phyloP scores from a whole-genome alignment of 1,284 basidiomycete species.

The Trichosporon asahii region DNA sequence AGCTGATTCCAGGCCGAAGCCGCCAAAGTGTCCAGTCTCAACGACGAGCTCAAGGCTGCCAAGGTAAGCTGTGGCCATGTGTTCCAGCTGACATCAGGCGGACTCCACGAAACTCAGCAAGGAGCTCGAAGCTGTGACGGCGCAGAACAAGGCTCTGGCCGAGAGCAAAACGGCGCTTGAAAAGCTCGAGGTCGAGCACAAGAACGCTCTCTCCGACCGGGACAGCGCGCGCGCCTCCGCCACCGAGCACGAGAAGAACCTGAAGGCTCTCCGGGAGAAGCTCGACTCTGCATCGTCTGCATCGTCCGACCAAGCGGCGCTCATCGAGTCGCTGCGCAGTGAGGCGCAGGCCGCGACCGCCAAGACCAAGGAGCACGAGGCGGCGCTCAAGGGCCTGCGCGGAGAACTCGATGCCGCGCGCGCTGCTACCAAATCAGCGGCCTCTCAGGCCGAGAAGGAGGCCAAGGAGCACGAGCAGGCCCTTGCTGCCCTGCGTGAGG shows the following conservation, averaged over 20 bases:
- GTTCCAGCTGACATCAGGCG: slow-evolving; percentile 10
- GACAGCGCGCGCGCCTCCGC: slow-evolving; percentile 5
- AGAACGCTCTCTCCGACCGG: neutral
- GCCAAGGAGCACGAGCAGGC: slow-evolving; percentile 6
- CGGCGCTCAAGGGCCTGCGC: neutral
- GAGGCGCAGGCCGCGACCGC: slow-evolving; percentile 9
- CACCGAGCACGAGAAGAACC: slow-evolving; percentile 15
- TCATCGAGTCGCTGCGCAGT: slow-evolving; percentile 2
- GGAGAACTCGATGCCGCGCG: slow-evolving; percentile 10
- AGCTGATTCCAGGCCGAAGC: neutral
- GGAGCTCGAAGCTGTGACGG: slow-evolving; percentile 11
- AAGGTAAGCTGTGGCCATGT: slow-evolving; percentile 21
- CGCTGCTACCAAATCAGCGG: neutral
- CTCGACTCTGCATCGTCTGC: slow-evolving; percentile 17
- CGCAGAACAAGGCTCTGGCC: slow-evolving; percentile 14
- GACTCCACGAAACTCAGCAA: slow-evolving; percentile 15
- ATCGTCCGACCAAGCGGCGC: slow-evolving; percentile 12
- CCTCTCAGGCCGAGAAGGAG: neutral
- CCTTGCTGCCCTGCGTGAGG: slow-evolving; percentile 6
- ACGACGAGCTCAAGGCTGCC: slow-evolving; percentile 25
- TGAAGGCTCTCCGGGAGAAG: slow-evolving; percentile 15
- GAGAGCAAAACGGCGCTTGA: slow-evolving; percentile 21
- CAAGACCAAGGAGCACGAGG: slow-evolving; percentile 16
- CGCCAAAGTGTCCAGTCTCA: neutral
- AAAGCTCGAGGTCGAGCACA: slow-evolving; percentile 28